A percentile compares a stretch with the other conserved stretches of the same genome.
Conservation (phyloP, 2,329 filamentous ascomycete species). For the Fusarium lyarnte region DNA sequence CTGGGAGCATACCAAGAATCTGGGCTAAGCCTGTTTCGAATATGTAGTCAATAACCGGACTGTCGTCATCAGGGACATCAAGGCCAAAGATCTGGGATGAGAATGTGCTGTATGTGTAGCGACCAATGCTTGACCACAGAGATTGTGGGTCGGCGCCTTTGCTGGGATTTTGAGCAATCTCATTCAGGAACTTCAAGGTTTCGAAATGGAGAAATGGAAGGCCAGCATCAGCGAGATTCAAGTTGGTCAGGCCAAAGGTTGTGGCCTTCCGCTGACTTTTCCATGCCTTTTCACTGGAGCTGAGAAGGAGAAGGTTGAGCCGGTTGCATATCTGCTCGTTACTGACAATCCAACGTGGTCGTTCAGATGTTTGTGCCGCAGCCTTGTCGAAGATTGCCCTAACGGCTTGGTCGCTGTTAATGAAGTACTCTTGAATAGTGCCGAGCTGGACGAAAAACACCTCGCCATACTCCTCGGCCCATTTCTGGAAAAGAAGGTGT, state of each 20-base stretch:
- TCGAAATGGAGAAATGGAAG: neutral
- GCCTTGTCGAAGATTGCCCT: neutral
- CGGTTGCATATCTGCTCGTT: neutral
- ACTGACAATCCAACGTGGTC: neutral
- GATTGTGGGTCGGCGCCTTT: neutral
- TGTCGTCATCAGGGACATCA: neutral
- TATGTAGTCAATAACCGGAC: neutral
- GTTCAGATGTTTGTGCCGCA: neutral
- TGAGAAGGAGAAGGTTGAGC: neutral
- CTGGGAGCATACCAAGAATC: neutral
- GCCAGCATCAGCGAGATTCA: neutral
- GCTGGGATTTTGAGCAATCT: neutral
- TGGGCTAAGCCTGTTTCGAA: neutral
- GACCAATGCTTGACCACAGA: neutral
- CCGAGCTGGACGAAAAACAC: neutral
- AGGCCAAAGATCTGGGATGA: neutral
- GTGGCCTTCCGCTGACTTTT: neutral
- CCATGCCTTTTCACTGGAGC: neutral
- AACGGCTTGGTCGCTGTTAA: neutral
- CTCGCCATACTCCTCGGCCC: neutral
- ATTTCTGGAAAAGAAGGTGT: neutral
- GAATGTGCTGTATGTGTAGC: neutral
- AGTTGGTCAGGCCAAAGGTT: neutral
- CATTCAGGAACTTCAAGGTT: neutral
- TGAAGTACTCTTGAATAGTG: neutral